Base-by-base conservation (phyloP, 2,329 filamentous ascomycete genomes). In the Neopestalotiopsis sp. region DNA sequence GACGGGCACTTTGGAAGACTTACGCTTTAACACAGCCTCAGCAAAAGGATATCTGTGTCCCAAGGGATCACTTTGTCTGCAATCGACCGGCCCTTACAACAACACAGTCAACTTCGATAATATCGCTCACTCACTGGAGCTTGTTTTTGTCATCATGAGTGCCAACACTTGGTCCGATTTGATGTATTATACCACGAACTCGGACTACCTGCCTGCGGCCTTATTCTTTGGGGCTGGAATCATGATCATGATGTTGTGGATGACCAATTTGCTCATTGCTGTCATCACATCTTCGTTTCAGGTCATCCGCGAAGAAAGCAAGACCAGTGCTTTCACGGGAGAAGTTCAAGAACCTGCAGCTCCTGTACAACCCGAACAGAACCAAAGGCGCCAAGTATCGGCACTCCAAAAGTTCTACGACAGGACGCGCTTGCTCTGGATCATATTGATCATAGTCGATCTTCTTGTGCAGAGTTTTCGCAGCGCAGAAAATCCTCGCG, bases 231-330 rank as follows among this genome's bases (percentile, higher is more conserved):
- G 86, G 32, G 88, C 86, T 13, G 88, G 88, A 30, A 95, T 97
- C 77, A 90, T 99, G 75, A 94, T 99, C 72, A 89, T 99, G 86
- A 96, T 94, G 84, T 86, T 99, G 64, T 99, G 96, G 96, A 88
- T 99, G 75, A 94, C 97, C 72, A 98, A 98, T 79, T 88, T 99
- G 81, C 81, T 92, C 61, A 97, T 99, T 76, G 96, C 96, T 3
- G 96, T 99, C 75, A 99, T 99, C 78, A 99, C 96, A 0, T 97
- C 96, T 4, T 98, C 95, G 1, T 99, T 99, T 77, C 96, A 99
- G 78, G 93, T 99, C 72, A 99, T 99, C 74, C 90, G 96, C 72
- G 97, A 99, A 83, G 96, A 99, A 79, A 97, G 94, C 81, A 95
- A 92, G 80, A 91, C 92, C 40, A 98, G 95, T 82, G 96, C 97